Base-by-base conservation (phyloP, 2,329 filamentous ascomycete genomes). In the Trichoderma hamatum region DNA sequence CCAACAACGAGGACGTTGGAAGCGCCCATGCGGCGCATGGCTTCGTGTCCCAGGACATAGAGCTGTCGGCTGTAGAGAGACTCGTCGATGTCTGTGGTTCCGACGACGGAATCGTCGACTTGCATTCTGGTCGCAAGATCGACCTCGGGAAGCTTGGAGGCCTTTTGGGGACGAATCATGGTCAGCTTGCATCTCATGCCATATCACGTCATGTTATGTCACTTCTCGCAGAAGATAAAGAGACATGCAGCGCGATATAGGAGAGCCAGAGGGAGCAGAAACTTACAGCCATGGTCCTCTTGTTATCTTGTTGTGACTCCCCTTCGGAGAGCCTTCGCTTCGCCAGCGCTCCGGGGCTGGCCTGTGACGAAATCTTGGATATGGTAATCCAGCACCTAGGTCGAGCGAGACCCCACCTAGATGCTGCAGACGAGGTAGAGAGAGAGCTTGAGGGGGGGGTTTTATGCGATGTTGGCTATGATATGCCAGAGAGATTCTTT, bases 11-110 rank as follows among this genome's bases (percentile, higher is more conserved):
- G 91, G 70, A 99, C 88, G 78, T 98, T 96, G 67, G 96, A 98
- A 71, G 94, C 92, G 77, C 94, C 89, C 96, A 99, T 99, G 77
- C 96, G 94, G 86, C 97, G 98, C 96, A 99, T 99, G 73, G 96
- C 96, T 81, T 90, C 89, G 76, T 91, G 89, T 72, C 89, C 89
- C 63, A 90, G 80, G 70, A 91, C 89, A 77, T 91, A 91, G 74
- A 92, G 89, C 82, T 92, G 89, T 78, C 89, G 86, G 78, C 89
- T 91, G 84, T 92, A 92, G 74, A 92, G 88, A 68, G 89, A 89
- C 79, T 92, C 89, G 75, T 92, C 89, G 83, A 92, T 92, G 72
- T 90, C 88, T 77, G 78, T 82, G 70, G 80, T 80, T 73, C 84
- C 85, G 49, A 84, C 79, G 67, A 84, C 83, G 43, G 87, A 85